Evolutionary conservation across 352 stramenopile species (phyloP).

Genomic region (Phytophthora gonapodyides): DNA sequence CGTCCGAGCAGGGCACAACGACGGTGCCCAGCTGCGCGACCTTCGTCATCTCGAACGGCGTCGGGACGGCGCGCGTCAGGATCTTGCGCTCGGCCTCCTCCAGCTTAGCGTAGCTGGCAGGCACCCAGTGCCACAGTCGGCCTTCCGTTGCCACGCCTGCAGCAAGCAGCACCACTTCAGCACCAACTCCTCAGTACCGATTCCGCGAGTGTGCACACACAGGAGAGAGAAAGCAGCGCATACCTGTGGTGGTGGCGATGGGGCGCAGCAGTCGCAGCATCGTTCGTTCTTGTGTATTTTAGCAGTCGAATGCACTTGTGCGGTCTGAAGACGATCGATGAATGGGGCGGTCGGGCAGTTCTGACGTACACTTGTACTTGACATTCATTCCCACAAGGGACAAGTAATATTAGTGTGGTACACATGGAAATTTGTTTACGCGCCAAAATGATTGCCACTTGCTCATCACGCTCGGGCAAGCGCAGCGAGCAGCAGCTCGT

Average conservation of each 20-base stretch:
- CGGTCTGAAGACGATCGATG: constrained; percentile 13
- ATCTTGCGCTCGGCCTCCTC: constrained; percentile 70
- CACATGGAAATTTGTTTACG: constrained; percentile 3
- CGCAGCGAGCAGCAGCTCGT: constrained; percentile 48
- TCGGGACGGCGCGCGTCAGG: constrained; percentile 46
- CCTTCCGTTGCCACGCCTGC: constrained; percentile 64
- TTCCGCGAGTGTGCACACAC: not conserved
- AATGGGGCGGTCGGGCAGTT: constrained; percentile 1
- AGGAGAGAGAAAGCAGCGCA: not conserved
- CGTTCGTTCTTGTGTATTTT: not conserved
- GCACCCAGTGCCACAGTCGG: constrained; percentile 73
- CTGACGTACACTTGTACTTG: not conserved
- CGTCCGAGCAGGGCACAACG: constrained; percentile 74
- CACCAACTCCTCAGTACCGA: constrained; percentile 24
- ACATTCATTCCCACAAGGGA: constrained; percentile 13
- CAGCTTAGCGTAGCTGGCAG: constrained; percentile 68
- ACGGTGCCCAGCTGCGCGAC: constrained; percentile 79
- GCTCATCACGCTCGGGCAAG: constrained; percentile 24
- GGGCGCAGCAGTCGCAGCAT: constrained; percentile 45
- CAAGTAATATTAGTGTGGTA: constrained; percentile 1
- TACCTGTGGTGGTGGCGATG: constrained; percentile 42
- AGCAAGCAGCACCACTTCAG: constrained; percentile 52
- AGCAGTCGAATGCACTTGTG: constrained; percentile 3
- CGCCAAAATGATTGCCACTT: constrained; percentile 10
- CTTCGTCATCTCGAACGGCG: constrained; percentile 79